Evolutionary conservation across 2,329 filamentous ascomycete genomes (phyloP).

Genomic region (Seiridium unicorne): DNA sequence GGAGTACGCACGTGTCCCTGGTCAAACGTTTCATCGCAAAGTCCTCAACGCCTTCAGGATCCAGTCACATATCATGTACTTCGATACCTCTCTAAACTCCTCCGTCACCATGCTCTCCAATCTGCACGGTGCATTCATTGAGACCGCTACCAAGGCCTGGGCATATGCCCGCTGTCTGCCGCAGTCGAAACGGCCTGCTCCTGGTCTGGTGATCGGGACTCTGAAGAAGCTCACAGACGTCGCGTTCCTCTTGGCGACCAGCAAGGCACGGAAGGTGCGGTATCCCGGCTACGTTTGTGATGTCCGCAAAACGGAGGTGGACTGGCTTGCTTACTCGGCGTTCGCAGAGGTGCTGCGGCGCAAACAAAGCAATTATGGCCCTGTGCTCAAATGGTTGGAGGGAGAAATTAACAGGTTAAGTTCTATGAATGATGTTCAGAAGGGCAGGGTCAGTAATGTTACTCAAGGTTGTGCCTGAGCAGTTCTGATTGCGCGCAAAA

Average conservation of each 20-base stretch:
- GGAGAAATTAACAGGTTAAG: constrained; percentile 40
- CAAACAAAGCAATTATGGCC: constrained; percentile 69
- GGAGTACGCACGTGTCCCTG: constrained; percentile 69
- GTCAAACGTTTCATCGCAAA: constrained; percentile 78
- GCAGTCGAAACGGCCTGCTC: constrained; percentile 51
- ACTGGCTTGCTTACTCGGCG: constrained; percentile 66
- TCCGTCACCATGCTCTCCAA: constrained; percentile 68
- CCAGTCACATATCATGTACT: constrained; percentile 80
- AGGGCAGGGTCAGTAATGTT: constrained; percentile 20
- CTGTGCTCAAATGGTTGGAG: constrained; percentile 68
- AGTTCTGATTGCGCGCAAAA: too few relatives aligned
- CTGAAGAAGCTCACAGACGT: constrained; percentile 65
- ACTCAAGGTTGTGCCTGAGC: neutral
- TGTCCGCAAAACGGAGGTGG: constrained; percentile 58
- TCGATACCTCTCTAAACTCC: constrained; percentile 78
- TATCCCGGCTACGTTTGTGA: constrained; percentile 55
- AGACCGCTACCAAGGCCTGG: constrained; percentile 76
- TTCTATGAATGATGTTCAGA: constrained; percentile 27
- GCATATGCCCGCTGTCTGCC: constrained; percentile 61
- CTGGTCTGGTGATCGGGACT: constrained; percentile 63
- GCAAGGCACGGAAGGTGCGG: constrained; percentile 42
- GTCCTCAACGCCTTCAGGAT: constrained; percentile 77
- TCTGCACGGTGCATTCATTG: constrained; percentile 70
- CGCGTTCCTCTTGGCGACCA: constrained; percentile 62
- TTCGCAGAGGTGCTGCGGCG: constrained; percentile 66